phyloP scores from a whole-genome alignment of 1,284 basidiomycete species.

The Papiliotrema nemorosa region DNA sequence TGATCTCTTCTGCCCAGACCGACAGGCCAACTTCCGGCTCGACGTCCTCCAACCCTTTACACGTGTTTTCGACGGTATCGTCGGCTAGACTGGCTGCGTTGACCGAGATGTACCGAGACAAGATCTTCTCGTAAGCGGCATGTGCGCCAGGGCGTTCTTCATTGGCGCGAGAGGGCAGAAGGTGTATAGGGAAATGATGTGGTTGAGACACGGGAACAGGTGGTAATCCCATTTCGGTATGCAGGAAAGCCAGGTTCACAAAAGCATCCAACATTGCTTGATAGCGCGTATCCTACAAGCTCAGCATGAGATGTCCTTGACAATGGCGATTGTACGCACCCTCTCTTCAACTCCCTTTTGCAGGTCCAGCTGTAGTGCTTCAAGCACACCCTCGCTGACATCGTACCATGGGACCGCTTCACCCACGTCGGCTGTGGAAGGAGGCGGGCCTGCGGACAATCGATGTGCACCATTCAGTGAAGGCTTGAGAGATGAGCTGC shows the following conservation, averaged over 20 bases:
- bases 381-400: conserved; percentile 35
- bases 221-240: conserved; percentile 41
- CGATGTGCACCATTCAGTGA: background rate
- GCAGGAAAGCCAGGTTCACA: conserved; percentile 41
- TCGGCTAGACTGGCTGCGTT: conserved; percentile 26
- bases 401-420: conserved; percentile 27
- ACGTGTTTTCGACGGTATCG: conserved; percentile 22
- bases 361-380: conserved; percentile 27
- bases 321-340: conserved; percentile 15
- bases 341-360: conserved; percentile 33
- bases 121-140: conserved; percentile 23
- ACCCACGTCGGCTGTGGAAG: background rate
- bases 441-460: background rate
- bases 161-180: conserved; percentile 21
- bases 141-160: conserved; percentile 36
- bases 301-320: background rate
- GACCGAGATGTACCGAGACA: conserved; percentile 21
- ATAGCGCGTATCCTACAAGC: conserved; percentile 26
- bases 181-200: conserved; percentile 30
- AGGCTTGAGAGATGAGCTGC: background rate
- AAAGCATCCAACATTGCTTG: conserved; percentile 33
- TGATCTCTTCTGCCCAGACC: conserved; percentile 34
- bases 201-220: conserved; percentile 23
- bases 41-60: conserved; percentile 34
- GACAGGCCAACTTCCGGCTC: conserved; percentile 44